Base-by-base conservation (phyloP, 352 stramenopile species). In the Phytophthora agathidicida region DNA sequence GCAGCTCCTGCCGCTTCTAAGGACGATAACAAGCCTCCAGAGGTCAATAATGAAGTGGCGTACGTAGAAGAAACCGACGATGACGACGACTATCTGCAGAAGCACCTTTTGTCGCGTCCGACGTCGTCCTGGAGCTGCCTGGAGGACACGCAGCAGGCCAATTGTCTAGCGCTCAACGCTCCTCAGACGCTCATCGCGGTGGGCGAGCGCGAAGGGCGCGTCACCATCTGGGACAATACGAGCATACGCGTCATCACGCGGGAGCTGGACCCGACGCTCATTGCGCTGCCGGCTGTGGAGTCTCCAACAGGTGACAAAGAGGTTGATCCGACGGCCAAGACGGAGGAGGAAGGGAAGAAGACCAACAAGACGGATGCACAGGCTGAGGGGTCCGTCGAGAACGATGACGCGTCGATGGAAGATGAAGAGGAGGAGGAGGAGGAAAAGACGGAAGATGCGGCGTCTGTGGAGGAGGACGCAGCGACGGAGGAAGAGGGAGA, bases 161-260 rank as follows among this genome's bases (percentile, higher is more conserved):
- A 85, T 52, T 92, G 86, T 38, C 51, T 93, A 28, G 76, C 81
- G 2, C 58, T 90, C 26, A 94, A 91, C 56, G 58, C 75, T 0
- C 70, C 70, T 11, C 65, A 82, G 27, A 89, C 80, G 32, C 52
- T 94, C 41, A 57, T 93, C 10, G 84, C 83, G 5, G 81, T 94
- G 20, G 86, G 86, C 37, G 83, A 93, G 61, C 84, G 83, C 28
- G 86, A 92, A 27, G 86, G 86, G 5, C 76, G 84, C 33, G 70
- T 94, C n/a, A 91, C 73, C 7, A 77, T 94, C 22, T 94, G 86
- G 86, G 86, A 94, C 62, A 93, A 91, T 49, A 85, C 81, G 23
- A 86, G 74, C 6, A 78, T 94, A 11, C 82, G 80, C 20, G 83
- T 89, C 23, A 88, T 93, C 61, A 91, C 80, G 35, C 77, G 83